Base-by-base conservation (phyloP, 73 alveolate genomes). In the Tetrahymena borealis region DNA sequence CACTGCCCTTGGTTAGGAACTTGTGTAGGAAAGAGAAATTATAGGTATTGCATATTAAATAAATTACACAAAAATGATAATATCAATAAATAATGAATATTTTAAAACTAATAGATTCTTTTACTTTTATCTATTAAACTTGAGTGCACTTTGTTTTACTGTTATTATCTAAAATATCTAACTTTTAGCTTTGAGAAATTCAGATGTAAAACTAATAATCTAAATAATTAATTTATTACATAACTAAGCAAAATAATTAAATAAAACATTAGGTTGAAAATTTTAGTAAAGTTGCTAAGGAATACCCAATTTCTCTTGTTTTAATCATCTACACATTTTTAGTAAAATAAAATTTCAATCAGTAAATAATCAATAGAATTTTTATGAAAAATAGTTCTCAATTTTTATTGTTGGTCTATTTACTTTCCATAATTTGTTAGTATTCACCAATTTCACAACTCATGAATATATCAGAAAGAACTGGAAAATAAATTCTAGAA, bases 1-100 rank as follows among this genome's bases (percentile, higher is more conserved):
- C 99, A 98, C 95, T 98, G 99, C 85, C 96, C 98, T 6, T 98
- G 99, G 99, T 93, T 98, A 43, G 98, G 99, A 35, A 96, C 97
- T 39, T 98, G 99, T 91, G 95, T 98, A 33, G 99, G 99, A 12
- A 96, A 97, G 90, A 97, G 99, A 91, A 98, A 97, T 92, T 97
- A 98, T 95, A 94, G 95, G 93, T 97, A 96, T 95, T 96, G 94
- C 94, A 96, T 93, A 60, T 35, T 60, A 60, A 60, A n/a, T 15
- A n/a, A 1, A 4, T 8, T 3, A 18, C n/a, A n/a, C 28, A 24
- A 60, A 15, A 60, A 24, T 60, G 28, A 39, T 39, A 39, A 9
- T 39, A 7, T 9, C 43, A 9, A 7, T 39, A 7, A 39, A 39
- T 18, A 18, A 1, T 18, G 16, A 41, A 18, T 11, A 41, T 18